Conservation (phyloP, 805 yeast genomes). For the Candida dajiaensis region DNA sequence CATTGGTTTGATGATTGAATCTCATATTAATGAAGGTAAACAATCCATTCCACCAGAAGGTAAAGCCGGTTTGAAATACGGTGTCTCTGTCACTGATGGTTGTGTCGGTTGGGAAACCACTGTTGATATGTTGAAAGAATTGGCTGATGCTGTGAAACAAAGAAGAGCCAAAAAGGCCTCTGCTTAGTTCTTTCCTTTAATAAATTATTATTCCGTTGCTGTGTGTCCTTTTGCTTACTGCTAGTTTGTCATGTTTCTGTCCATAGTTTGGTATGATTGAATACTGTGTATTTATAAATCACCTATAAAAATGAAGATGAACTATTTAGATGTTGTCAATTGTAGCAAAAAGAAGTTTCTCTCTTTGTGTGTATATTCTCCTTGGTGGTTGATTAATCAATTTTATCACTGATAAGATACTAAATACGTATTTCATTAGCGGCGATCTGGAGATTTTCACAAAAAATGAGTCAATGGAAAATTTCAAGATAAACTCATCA, state of each 20-base stretch:
- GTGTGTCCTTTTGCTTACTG: not conserved
- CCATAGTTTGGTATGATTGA: not conserved
- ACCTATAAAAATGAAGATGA: not conserved
- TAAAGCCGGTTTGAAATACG: constrained; percentile 73
- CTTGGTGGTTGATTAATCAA: no score
- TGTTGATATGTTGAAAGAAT: constrained; percentile 66
- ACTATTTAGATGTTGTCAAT: not conserved
- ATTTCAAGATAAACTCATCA: not conserved
- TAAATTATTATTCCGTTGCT: not conserved
- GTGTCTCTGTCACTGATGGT: constrained; percentile 95
- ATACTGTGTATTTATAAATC: not conserved
- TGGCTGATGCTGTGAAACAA: constrained; percentile 76
- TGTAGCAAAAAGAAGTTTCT: no score
- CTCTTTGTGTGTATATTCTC: no score
- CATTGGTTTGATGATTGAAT: constrained; percentile 95
- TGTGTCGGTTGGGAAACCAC: constrained; percentile 94
- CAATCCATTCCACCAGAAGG: constrained; percentile 85
- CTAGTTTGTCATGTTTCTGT: not conserved
- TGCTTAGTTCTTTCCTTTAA: not conserved
- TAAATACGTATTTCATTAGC: no score
- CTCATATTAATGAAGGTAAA: constrained; percentile 85
- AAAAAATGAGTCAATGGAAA: not conserved
- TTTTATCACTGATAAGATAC: no score
- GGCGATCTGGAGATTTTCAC: not conserved
- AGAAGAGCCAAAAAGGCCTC: constrained; percentile 50